A percentile compares a stretch with the other conserved stretches of the same genome.
Conservation (phyloP, 1,139 yeast genomes). For the Yamadazyma diddensiae region DNA sequence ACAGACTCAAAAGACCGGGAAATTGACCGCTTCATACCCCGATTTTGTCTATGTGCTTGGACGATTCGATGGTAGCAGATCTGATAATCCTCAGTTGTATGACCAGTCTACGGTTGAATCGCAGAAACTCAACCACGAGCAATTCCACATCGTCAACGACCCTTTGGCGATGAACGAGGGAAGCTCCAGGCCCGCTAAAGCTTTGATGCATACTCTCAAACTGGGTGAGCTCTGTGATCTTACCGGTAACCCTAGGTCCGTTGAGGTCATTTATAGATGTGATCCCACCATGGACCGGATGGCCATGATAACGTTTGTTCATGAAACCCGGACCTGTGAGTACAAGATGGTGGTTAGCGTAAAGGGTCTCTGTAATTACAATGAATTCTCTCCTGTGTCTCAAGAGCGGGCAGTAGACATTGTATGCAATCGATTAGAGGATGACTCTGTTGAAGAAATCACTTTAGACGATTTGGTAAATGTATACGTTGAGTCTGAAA, state of each 20-base stretch:
- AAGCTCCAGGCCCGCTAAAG: slow-evolving; percentile 32
- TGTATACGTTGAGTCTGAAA: slow-evolving; percentile 71
- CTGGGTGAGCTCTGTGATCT: slow-evolving; percentile 74
- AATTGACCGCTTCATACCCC: slow-evolving; percentile 36
- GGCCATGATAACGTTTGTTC: slow-evolving; percentile 41
- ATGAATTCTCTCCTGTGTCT: slow-evolving; percentile 43
- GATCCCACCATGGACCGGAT: slow-evolving; percentile 35
- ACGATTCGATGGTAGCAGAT: slow-evolving; percentile 25
- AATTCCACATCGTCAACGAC: slow-evolving; percentile 12
- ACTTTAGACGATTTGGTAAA: slow-evolving; percentile 47
- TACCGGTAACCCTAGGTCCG: slow-evolving; percentile 58
- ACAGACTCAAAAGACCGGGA: slow-evolving; percentile 20
- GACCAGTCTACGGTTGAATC: slow-evolving; percentile 20
- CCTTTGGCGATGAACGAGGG: slow-evolving; percentile 10
- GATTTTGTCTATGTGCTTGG: slow-evolving; percentile 46
- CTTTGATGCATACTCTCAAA: slow-evolving; percentile 43
- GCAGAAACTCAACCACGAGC: slow-evolving; percentile 10
- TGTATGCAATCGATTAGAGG: slow-evolving; percentile 29
- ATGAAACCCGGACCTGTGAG: slow-evolving; percentile 71
- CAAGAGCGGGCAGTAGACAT: slow-evolving; percentile 39
- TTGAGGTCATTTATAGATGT: slow-evolving; percentile 69
- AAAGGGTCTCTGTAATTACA: slow-evolving; percentile 56
- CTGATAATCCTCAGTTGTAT: slow-evolving; percentile 15
- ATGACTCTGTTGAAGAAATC: slow-evolving; percentile 8
- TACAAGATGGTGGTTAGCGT: slow-evolving; percentile 61